Conservation (phyloP, 768 basidiomycete genomes). For the Naganishia vishniacii region DNA sequence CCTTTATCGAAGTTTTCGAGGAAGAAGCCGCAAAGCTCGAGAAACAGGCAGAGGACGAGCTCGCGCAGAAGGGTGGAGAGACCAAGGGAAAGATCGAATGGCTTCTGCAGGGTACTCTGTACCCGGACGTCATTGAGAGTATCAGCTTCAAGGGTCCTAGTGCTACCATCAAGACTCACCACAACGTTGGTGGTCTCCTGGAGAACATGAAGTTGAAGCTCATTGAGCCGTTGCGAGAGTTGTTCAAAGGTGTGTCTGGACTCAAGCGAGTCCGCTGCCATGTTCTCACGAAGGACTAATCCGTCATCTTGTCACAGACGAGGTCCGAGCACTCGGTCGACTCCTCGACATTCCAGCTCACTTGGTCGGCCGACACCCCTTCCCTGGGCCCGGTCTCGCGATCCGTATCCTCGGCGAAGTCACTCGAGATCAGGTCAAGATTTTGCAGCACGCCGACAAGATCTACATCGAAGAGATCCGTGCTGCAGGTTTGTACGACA, state of each 20-base stretch:
- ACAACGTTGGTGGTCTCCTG: conserved; percentile 93
- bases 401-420: conserved; percentile 97
- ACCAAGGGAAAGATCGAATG: conserved; percentile 91
- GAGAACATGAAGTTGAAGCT: conserved; percentile 98
- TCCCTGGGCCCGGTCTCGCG: conserved; percentile 96
- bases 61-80: conserved; percentile 59
- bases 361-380: conserved; percentile 92
- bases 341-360: conserved; percentile 85
- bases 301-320: conserved; percentile 57
- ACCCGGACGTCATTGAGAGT: conserved; percentile 98
- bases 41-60: conserved; percentile 66
- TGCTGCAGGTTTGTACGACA: conserved; percentile 80
- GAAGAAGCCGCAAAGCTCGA: conserved; percentile 87
- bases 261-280: no score
- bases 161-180: conserved; percentile 99
- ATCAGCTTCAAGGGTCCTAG: conserved; percentile 99
- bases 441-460: conserved; percentile 74
- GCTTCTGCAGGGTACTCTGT: conserved; percentile 93
- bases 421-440: conserved; percentile 83
- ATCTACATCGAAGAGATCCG: conserved; percentile 99
- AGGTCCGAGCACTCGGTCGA: conserved; percentile 86
- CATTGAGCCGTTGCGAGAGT: conserved; percentile 91
- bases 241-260: conserved; percentile 94
- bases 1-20: conserved; percentile 96
- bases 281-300: no score